A percentile compares a stretch with the other conserved stretches of the same genome.
These are phyloP conservation scores for Ceratocystis harringtonii DNA, from an alignment of 2,329 filamentous ascomycete species.

Conservation along the genomic window DNA sequence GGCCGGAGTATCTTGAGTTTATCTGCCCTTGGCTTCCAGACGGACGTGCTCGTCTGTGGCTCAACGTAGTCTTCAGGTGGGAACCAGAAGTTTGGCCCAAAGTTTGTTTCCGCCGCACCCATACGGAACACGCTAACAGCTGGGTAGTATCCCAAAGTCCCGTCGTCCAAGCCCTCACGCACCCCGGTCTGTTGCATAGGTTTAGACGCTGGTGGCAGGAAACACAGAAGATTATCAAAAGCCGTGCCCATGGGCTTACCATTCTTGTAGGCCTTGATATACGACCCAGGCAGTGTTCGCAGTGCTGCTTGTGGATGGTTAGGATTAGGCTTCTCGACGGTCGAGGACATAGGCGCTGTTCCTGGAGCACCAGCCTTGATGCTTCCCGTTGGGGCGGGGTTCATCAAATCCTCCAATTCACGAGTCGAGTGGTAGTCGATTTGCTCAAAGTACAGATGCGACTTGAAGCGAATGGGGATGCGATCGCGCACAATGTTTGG, in stretches of 20 bases:
- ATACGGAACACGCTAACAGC: constrained; percentile 85
- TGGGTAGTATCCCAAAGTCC: constrained; percentile 89
- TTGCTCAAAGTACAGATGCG: constrained; percentile 85
- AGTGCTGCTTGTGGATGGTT: constrained; percentile 62
- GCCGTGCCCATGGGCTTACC: constrained; percentile 72
- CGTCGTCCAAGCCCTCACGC: constrained; percentile 79
- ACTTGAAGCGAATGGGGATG: constrained; percentile 86
- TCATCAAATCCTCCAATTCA: constrained; percentile 73
- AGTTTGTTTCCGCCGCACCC: constrained; percentile 83
- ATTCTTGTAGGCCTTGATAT: constrained; percentile 86
- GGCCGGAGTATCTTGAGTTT: constrained; percentile 6
- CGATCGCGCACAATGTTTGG: constrained; percentile 86
- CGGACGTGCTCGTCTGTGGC: constrained; percentile 21
- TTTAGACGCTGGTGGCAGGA: constrained; percentile 77
- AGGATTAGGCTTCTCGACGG: constrained; percentile 44
- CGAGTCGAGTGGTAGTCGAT: constrained; percentile 80
- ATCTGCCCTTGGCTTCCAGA: constrained; percentile 11
- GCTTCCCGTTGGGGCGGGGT: constrained; percentile 40
- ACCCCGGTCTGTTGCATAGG: constrained; percentile 55
- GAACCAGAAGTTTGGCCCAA: constrained; percentile 85
- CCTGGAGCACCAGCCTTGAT: constrained; percentile 30
- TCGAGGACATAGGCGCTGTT: constrained; percentile 10
- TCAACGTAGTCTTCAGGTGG: constrained; percentile 49
- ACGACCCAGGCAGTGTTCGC: constrained; percentile 71
- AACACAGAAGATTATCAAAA: constrained; percentile 76